Conservation (phyloP, 352 stramenopile species). For the Phytophthora litchii region DNA sequence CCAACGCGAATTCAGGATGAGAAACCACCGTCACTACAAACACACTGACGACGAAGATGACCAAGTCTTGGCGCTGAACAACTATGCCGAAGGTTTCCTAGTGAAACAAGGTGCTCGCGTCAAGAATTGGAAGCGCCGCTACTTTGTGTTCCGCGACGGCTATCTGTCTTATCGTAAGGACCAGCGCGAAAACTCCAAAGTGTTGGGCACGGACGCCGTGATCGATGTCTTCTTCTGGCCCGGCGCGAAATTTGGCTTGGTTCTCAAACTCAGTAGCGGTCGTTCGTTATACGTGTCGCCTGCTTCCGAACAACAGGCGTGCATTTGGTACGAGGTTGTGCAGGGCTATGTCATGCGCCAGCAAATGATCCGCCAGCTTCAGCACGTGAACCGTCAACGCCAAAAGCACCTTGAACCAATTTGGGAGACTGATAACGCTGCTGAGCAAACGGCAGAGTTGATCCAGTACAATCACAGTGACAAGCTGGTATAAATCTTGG, state of each 20-base stretch:
- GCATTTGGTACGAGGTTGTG: slow-evolving; percentile 69
- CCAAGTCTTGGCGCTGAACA: slow-evolving; percentile 57
- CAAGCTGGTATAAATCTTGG: background rate
- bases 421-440: slow-evolving; percentile 42
- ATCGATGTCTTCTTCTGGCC: slow-evolving; percentile 57
- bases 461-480: slow-evolving; percentile 17
- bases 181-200: slow-evolving; percentile 50
- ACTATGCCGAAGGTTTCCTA: slow-evolving; percentile 74
- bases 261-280: slow-evolving; percentile 54
- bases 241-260: slow-evolving; percentile 56
- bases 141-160: slow-evolving; percentile 79
- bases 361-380: slow-evolving; percentile 44
- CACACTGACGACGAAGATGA: slow-evolving; percentile 28
- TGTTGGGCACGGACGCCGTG: slow-evolving; percentile 55
- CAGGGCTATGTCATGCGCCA: slow-evolving; percentile 49
- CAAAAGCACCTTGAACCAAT: slow-evolving; percentile 50
- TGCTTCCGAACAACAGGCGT: slow-evolving; percentile 58
- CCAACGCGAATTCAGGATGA: slow-evolving; percentile 16
- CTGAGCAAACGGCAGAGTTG: slow-evolving; percentile 26
- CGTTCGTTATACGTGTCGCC: slow-evolving; percentile 54
- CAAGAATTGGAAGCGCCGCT: slow-evolving; percentile 81
- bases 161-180: slow-evolving; percentile 70
- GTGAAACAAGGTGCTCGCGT: slow-evolving; percentile 68
- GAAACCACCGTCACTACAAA: slow-evolving; percentile 25
- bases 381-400: slow-evolving; percentile 45